Conservation (phyloP, 2,329 filamentous ascomycete species). For the Venturiaceae sp. region DNA sequence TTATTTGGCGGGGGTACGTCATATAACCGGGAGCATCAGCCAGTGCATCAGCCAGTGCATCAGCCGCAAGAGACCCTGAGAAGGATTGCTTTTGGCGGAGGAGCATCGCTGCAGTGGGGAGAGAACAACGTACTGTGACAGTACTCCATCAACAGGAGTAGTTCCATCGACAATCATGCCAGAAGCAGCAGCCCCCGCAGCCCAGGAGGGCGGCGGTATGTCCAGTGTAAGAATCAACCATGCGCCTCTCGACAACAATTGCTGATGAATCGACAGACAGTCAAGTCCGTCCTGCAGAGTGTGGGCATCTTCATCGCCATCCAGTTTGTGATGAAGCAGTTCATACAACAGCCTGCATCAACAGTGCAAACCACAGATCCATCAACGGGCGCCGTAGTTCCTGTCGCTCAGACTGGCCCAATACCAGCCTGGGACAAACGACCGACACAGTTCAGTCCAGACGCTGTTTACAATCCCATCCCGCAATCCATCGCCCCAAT, state of each 20-base stretch:
- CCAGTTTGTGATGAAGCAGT: slow-evolving; percentile 47
- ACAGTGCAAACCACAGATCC: background rate
- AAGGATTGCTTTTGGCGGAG: too few species aligned
- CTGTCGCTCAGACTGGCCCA: slow-evolving; percentile 17
- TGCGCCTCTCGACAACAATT: background rate
- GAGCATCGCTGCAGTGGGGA: too few species aligned
- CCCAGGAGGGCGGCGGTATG: background rate
- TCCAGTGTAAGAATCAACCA: background rate
- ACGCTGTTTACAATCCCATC: slow-evolving; percentile 51
- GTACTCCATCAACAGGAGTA: background rate
- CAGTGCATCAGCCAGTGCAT: too few species aligned
- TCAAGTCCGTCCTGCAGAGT: slow-evolving; percentile 38
- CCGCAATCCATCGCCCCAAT: slow-evolving; percentile 73
- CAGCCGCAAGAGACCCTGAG: too few species aligned
- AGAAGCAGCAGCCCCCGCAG: background rate
- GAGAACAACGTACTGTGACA: background rate
- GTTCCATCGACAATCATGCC: background rate
- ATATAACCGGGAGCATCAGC: too few species aligned
- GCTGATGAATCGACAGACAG: background rate
- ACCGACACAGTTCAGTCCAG: slow-evolving; percentile 33
- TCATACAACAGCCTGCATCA: slow-evolving; percentile 18
- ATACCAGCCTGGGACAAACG: slow-evolving; percentile 26
- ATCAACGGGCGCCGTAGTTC: slow-evolving; percentile 14
- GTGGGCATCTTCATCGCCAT: slow-evolving; percentile 49
- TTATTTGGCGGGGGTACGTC: too few species aligned